phyloP scores from a whole-genome alignment of 176 grass and related monocot species.

The Oryza meyeriana region DNA sequence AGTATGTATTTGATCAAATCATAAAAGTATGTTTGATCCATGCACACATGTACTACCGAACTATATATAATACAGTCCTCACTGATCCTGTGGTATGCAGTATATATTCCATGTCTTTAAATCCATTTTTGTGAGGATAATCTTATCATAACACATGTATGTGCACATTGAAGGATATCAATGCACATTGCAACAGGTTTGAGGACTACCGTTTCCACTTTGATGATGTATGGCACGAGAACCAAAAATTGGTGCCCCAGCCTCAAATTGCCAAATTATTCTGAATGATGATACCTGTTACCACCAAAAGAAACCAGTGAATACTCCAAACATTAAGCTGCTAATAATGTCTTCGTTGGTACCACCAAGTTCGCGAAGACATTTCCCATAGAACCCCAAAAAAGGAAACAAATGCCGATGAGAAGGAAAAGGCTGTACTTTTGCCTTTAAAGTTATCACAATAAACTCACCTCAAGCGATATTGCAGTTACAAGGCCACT shows the following conservation, averaged over 20 bases:
- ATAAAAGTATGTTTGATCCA: neutral
- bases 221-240: constrained; percentile 65
- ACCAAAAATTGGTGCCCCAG: constrained; percentile 68
- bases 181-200: neutral
- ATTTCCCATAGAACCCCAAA: constrained; percentile 9
- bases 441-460: neutral
- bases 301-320: constrained; percentile 28
- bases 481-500: constrained; percentile 83
- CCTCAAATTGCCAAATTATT: constrained; percentile 59
- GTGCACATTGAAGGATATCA: neutral
- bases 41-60: neutral
- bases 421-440: neutral
- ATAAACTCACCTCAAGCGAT: constrained; percentile 57
- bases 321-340: neutral
- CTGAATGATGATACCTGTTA: constrained; percentile 58
- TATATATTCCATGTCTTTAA: neutral
- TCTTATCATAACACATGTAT: neutral
- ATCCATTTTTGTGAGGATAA: neutral
- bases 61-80: neutral
- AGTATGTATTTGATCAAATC: neutral
- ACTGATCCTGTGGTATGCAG: neutral
- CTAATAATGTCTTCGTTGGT: neutral
- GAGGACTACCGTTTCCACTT: constrained; percentile 59
- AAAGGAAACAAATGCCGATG: neutral
- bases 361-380: neutral